phyloP scores from a whole-genome alignment of 176 grass and related monocot genomes.

The Secale cereale region DNA sequence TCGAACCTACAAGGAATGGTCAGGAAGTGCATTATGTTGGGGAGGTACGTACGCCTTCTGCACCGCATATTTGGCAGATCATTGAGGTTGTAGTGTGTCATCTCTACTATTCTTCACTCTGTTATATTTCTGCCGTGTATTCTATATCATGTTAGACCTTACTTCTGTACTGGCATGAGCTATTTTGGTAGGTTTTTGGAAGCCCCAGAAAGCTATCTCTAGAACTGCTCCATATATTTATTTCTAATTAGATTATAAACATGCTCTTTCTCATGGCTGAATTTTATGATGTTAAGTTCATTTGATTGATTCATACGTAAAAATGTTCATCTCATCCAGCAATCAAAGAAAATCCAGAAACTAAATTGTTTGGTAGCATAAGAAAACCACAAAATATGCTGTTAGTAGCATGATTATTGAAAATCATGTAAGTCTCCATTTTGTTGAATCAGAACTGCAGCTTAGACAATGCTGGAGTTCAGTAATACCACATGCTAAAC shows the following conservation, averaged over 20 bases:
- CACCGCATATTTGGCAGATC: neutral
- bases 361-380: neutral
- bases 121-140: neutral
- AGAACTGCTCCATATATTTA: constrained; percentile 8
- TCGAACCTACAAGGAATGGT: constrained; percentile 49
- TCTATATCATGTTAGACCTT: constrained; percentile 16
- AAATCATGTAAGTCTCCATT: constrained; percentile 13
- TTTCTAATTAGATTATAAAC: neutral
- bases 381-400: constrained; percentile 8
- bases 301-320: neutral
- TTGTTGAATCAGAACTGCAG: neutral
- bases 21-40: constrained; percentile 65
- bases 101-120: neutral
- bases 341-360: neutral
- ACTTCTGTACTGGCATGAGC: neutral
- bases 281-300: neutral
- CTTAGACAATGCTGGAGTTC: neutral
- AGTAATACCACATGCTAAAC: too few relatives aligned
- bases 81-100: neutral
- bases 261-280: neutral
- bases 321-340: neutral
- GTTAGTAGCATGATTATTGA: neutral
- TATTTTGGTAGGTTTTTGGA: constrained; percentile 11
- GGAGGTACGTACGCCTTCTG: constrained; percentile 55
- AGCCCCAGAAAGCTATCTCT: neutral